phyloP scores from a whole-genome alignment of 1,284 basidiomycete genomes.

The Vanrija sp. region DNA sequence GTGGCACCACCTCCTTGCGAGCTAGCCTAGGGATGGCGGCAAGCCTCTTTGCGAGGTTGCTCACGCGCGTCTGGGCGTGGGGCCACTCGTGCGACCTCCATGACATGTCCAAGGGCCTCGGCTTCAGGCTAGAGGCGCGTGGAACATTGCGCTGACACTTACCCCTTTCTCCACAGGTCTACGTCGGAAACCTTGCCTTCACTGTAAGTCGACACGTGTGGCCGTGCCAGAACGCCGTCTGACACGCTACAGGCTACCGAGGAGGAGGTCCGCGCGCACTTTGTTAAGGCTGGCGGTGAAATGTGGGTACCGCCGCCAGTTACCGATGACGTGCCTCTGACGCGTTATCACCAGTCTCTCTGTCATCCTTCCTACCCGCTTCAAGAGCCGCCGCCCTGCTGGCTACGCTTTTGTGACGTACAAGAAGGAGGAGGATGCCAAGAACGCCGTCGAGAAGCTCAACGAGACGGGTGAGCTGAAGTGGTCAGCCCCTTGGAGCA shows the following conservation, averaged over 20 bases:
- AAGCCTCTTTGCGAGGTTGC: too few relatives aligned
- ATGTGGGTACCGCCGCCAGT: conserved; percentile 30
- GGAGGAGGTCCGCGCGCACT: conserved; percentile 40
- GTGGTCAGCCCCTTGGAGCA: background rate
- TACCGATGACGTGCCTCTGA: background rate
- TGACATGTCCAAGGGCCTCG: too few relatives aligned
- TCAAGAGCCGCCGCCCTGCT: conserved; percentile 48
- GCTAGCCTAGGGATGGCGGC: too few relatives aligned
- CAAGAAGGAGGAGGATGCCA: conserved; percentile 70
- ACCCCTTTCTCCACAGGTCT: conserved; percentile 37
- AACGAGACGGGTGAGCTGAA: conserved; percentile 54
- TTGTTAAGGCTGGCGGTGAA: conserved; percentile 36
- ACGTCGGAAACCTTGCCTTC: conserved; percentile 48
- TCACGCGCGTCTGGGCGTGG: too few relatives aligned
- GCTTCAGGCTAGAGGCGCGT: background rate
- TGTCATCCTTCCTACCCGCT: conserved; percentile 37
- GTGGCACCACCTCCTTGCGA: background rate
- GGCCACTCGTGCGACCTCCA: too few relatives aligned
- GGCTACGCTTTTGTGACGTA: conserved; percentile 90
- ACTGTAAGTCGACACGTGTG: conserved; percentile 16
- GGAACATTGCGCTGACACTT: background rate
- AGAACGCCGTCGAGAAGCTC: conserved; percentile 78
- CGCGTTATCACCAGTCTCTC: conserved; percentile 20
- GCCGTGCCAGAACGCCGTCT: background rate
- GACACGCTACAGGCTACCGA: conserved; percentile 32